phyloP scores from a whole-genome alignment of 148 eudicot genomes.

The Chenopodium berlandieri region DNA sequence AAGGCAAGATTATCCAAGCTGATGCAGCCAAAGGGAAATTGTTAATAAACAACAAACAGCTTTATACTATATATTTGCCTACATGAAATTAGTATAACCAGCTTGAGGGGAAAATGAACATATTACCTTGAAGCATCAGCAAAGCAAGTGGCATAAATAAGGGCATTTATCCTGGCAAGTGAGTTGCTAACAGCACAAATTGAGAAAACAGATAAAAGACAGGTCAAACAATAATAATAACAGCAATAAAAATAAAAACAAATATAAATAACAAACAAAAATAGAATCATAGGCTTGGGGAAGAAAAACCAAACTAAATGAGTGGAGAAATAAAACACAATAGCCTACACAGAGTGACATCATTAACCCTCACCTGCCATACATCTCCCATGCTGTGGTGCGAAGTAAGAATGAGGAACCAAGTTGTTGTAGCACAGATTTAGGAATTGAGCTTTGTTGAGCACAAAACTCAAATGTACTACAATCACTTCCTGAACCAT shows the following conservation, averaged over 20 bases:
- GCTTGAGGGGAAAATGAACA: background rate
- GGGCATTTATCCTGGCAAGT: conserved; percentile 78
- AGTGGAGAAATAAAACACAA: background rate
- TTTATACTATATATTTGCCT: conserved; percentile 12
- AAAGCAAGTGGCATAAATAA: conserved; percentile 79
- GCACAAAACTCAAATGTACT: conserved; percentile 56
- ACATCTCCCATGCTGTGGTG: conserved; percentile 86
- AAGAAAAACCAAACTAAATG: background rate
- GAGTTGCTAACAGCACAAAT: conserved; percentile 53
- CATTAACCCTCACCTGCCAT: conserved; percentile 67
- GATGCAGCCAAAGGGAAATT: conserved; percentile 9
- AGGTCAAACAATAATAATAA: background rate
- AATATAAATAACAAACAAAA: too few species aligned
- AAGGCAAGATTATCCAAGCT: conserved; percentile 79
- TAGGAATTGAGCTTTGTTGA: conserved; percentile 76
- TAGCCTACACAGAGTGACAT: background rate
- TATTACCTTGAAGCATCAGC: conserved; percentile 72
- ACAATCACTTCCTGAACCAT: conserved; percentile 33
- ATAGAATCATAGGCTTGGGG: background rate
- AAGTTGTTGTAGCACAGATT: conserved; percentile 56
- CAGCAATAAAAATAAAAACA: background rate
- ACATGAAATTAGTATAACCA: background rate
- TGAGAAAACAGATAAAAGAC: background rate
- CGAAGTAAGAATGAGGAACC: conserved; percentile 85
- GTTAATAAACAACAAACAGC: conserved; percentile 11